A percentile compares a stretch with the other conserved stretches of the same genome.
Conservation (phyloP, 306 rosid genomes). For the Macrotyloma uniflorum region DNA sequence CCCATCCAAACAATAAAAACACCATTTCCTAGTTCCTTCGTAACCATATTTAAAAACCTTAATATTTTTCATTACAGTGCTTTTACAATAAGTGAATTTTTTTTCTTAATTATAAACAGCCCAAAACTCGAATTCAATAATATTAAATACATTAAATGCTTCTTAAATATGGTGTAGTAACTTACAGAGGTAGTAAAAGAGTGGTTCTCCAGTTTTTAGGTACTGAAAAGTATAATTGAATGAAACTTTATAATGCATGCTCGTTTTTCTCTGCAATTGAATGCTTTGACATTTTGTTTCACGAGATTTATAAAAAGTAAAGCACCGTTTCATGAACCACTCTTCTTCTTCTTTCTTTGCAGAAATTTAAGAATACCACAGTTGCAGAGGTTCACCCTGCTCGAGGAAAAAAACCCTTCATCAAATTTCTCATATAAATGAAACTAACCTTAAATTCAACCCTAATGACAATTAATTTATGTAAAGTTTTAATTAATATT, state of each 20-base stretch:
- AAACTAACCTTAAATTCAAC: neutral
- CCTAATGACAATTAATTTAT: neutral
- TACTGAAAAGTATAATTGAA: neutral
- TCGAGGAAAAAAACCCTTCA: neutral
- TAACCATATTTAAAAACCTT: too few species aligned
- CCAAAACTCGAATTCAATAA: too few species aligned
- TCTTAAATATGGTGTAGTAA: too few species aligned
- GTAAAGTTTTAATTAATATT: neutral
- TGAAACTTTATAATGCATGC: neutral
- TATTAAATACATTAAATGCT: too few species aligned
- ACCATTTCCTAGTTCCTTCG: too few species aligned
- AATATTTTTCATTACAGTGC: too few species aligned
- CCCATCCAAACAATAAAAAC: neutral
- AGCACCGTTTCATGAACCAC: neutral
- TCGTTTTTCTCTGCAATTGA: neutral
- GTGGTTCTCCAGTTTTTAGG: neutral
- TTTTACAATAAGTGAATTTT: too few species aligned
- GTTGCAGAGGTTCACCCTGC: neutral
- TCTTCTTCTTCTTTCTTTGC: neutral
- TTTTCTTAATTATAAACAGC: too few species aligned
- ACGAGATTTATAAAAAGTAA: neutral
- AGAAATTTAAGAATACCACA: neutral
- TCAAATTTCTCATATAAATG: neutral
- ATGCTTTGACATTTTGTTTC: constrained; percentile 10
- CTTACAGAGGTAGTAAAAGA: too few species aligned